Evolutionary conservation across 2,329 filamentous ascomycete species (phyloP), one percentile per base, ranked within the genome.

Genomic region (Teratosphaeria nubilosa): DNA sequence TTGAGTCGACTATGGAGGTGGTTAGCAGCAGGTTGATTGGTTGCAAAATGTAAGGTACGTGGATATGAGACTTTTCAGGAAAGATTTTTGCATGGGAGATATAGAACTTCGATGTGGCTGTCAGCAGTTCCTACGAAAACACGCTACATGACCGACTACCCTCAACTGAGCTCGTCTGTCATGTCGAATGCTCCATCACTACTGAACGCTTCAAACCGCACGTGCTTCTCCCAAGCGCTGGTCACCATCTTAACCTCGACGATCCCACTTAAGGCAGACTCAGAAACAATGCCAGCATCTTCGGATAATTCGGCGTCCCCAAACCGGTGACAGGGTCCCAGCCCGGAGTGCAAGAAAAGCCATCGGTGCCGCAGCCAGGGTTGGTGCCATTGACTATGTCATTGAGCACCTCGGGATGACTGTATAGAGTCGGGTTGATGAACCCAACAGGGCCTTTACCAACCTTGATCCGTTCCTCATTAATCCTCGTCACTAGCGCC

Each of bases 291-390:
- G 63, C 56, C 53, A 64, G 53, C 64, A 68, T 64, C 57, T 65
- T 66, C 2, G 63, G 63, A 56, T 64, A 69, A 41, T 65, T 61
- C 20, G 66, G 63, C 14, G 66, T 67, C 11, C 66, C 66, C 20
- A 68, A 50, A 3, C 66, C 66, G 25, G 51, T 27, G 31, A 53
- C 51, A 10, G 50, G 22, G 22, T 53, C 51, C 51, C 51, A 53
- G n/a, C 51, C 51, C 41, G 62, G 60, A 5, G 59, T 55, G 24
- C 68, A 64, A 4, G 58, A 57, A 48, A 70, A 70, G 5, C 66
- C 65, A 14, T 60, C 14, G 1, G 66, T 66, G 5, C 69, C 69
- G 59, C 72, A 74, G 2, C 70, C 71, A n/a, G 63, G 66, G 58
- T 73, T 73, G 0, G 62, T 60, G 30, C 63, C 64, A 51, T 63